A percentile compares a stretch with the other conserved stretches of the same genome.
phyloP scores from a whole-genome alignment of 331 rosid genomes.

The Telfairia occidentalis region DNA sequence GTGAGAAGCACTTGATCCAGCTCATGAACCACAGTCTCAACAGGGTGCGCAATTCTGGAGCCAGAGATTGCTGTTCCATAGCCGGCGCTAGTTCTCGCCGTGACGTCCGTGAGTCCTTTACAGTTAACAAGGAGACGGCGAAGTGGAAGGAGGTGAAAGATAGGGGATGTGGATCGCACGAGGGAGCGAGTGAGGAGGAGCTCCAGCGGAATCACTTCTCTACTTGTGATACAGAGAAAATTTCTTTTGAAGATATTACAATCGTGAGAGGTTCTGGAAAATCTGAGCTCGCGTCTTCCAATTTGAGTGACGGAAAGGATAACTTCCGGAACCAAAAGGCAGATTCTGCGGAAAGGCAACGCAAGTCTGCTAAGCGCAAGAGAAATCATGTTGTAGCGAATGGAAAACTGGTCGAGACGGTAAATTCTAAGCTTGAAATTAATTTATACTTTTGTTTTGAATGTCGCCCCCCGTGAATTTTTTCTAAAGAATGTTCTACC shows the following conservation, averaged over 20 bases:
- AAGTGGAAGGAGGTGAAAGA: conserved; percentile 14
- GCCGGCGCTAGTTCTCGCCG: background rate
- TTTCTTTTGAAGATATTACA: conserved; percentile 6
- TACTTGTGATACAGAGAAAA: background rate
- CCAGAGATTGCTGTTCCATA: background rate
- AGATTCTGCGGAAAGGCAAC: conserved; percentile 2
- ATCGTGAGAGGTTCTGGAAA: background rate
- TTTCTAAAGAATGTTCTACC: background rate
- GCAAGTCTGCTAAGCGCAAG: conserved; percentile 3
- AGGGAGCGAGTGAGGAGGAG: conserved; percentile 15
- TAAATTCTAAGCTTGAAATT: background rate
- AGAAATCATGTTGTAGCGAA: background rate
- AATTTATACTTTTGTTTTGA: background rate
- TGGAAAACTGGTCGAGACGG: conserved; percentile 10
- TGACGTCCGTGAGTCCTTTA: background rate
- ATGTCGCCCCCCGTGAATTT: background rate
- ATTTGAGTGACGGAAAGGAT: background rate
- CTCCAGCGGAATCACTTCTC: background rate
- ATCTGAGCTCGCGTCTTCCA: background rate
- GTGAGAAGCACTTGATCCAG: conserved; percentile 24
- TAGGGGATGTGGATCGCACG: conserved; percentile 14
- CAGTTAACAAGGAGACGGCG: background rate
- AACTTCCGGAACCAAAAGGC: background rate
- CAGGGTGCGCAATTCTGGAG: conserved; percentile 6
- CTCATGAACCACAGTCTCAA: conserved; percentile 2